Evolutionary conservation across 192 early-diverging fungal species (phyloP).

Genomic region (Entrophospora sp.): DNA sequence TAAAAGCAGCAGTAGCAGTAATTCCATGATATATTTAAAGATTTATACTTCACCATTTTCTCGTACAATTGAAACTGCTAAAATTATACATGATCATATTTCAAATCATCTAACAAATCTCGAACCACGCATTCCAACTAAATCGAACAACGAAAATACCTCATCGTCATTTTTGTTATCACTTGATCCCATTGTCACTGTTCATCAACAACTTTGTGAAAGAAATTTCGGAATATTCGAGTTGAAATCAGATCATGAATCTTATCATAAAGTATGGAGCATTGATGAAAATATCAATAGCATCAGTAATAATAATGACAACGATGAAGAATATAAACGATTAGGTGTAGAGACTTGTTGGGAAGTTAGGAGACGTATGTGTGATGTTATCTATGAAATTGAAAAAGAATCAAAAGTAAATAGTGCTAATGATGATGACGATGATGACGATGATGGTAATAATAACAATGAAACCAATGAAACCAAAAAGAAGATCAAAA

Average conservation of each 20-base stretch:
- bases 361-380: neutral
- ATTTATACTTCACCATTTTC: constrained; percentile 40
- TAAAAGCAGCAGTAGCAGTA: no score
- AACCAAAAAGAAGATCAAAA: neutral
- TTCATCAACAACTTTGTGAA: constrained; percentile 27
- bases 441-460: no score
- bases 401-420: neutral
- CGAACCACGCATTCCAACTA: neutral
- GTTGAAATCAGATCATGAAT: constrained; percentile 20
- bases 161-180: no score
- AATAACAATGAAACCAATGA: neutral
- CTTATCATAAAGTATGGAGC: neutral
- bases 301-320: no score
- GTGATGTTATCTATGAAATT: neutral
- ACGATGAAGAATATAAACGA: neutral
- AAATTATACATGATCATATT: constrained; percentile 24
- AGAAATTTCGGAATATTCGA: constrained; percentile 40
- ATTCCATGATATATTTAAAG: no score
- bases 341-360: neutral
- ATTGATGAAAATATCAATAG: neutral
- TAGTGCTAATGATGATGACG: no score
- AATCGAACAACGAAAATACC: no score
- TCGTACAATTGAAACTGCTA: constrained; percentile 39
- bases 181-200: constrained; percentile 14
- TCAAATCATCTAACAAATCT: neutral